Base-by-base conservation (phyloP, 805 yeast genomes). In the Ogataea naganishii region DNA sequence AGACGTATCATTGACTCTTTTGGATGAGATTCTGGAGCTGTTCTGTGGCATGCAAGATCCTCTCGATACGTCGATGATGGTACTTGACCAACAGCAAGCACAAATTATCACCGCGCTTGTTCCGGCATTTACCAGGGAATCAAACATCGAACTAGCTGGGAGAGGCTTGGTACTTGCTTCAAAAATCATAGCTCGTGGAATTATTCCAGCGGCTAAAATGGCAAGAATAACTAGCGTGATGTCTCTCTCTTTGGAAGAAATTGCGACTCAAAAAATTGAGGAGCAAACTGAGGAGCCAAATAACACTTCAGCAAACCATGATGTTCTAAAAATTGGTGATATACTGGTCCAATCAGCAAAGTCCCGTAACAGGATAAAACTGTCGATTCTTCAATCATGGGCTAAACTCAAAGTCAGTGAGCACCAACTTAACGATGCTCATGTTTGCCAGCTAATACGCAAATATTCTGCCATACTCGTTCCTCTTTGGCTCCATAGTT, bases 71-170 rank as follows among this genome's bases (percentile, higher is more conserved):
- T 75, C 76, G 3, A 69, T 70, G 11, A 70, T 89, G 0, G 64
- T 86, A 7, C 58, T 89, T 24, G 95, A 83, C 40, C 96, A 88
- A 53, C 95, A 82, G 46, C 96, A 92, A 45, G 97, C 97, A 0
- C 96, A 85, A 43, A 83, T 92, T 7, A 78, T 83, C 7, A 79
- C 95, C 34, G 94, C 97, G 0, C 63, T 89, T 33, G 70, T 85
- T 28, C 95, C 96, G 0, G 84, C 94, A 8, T 89, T 92, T 56
- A 69, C 68, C 20, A 60, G 68, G 3, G 88, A 77, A 13, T 77
- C 86, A 33, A 76, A 80, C 9, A 73, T 94, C 1, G 69, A 69
- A 21, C 67, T 85, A 1, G 86, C 89, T 1, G 71, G 82, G 14
- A 71, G 70, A 31, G 95, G 96, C 0, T 69, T 89, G 20, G 71